Evolutionary conservation across 495 filamentous ascomycete species (phyloP), one percentile per base, ranked within the genome.

Genomic region (Aspergillus conjunctus): DNA sequence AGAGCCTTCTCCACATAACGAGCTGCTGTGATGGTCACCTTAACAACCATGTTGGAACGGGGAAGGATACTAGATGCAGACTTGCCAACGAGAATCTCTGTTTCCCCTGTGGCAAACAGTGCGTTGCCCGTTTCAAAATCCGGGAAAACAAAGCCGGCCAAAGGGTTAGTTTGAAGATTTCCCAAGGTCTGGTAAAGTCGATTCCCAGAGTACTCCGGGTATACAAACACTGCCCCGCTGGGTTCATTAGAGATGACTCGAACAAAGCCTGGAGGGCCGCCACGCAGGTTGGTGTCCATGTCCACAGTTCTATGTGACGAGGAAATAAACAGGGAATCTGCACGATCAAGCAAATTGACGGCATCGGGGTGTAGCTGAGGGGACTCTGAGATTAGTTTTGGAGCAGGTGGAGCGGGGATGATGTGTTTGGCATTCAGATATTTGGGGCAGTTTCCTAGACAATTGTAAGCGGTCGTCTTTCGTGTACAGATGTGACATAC

Each of bases 211-310:
- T 89, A 91, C 70, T 94, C 91, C 0, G 91, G 90, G 71, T 88
- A 94, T 15, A 86, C 79, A 30, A 93, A 66, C 3, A 82, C 80
- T 4, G 76, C 69, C 0, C 78, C 82, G 5, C 59, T 66, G 3
- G 72, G 59, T 18, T 73, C 68, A 67, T 89, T 89, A 1, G 71
- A 75, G 11, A 68, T 32, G 22, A 92, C 75, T 22, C 90, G 81
- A 8, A 91, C 75, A 71, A 93, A 92, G 3, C 91, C 91, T 21
- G 80, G 77, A 6, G 88, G 80, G 0, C 91, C 91, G 39, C 91
- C 91, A 22, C 91, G 83, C 61, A 89, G 85, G 67, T 94, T 94
- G n/a, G 87, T 89, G 69, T 93, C 91, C 91, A 96, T 93, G 63
- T 85, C 87, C 20, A 69, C 66, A 12, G 67, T 67, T n/a, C 81